These are phyloP conservation scores for Phellopilus nigrolimitatus DNA, from an alignment of 1,284 basidiomycete species.

Conservation along the genomic window DNA sequence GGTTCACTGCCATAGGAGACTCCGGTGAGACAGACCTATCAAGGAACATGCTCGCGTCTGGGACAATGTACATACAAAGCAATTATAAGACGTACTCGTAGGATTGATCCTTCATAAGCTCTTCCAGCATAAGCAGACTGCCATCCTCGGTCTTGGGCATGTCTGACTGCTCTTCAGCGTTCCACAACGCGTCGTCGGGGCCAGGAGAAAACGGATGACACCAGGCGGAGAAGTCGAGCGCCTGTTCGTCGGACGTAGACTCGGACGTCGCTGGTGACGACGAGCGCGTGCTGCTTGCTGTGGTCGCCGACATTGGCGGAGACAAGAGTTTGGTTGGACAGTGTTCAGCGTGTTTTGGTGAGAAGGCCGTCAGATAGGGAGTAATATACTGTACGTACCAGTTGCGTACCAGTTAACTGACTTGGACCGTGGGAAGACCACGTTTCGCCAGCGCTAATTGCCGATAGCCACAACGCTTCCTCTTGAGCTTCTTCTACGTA, in stretches of 20 bases:
- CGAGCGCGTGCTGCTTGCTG: slow-evolving; percentile 59
- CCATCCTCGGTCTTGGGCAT: slow-evolving; percentile 35
- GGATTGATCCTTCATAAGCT: slow-evolving; percentile 63
- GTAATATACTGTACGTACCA: too few relatives aligned
- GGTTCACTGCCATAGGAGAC: slow-evolving; percentile 16
- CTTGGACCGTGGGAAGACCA: background rate
- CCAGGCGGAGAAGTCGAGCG: slow-evolving; percentile 55
- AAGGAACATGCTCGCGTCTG: slow-evolving; percentile 21
- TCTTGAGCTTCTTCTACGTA: too few relatives aligned
- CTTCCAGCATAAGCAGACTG: slow-evolving; percentile 58
- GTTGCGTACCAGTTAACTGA: too few relatives aligned
- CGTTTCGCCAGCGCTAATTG: too few relatives aligned
- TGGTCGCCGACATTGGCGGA: slow-evolving; percentile 37
- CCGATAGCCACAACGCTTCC: too few relatives aligned
- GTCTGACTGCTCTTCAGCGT: slow-evolving; percentile 25
- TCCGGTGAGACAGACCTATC: slow-evolving; percentile 9
- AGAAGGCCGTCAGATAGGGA: background rate
- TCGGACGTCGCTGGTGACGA: slow-evolving; percentile 67
- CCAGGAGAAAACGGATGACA: slow-evolving; percentile 43
- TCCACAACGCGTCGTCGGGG: slow-evolving; percentile 34
- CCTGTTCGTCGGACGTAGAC: slow-evolving; percentile 47
- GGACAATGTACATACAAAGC: slow-evolving; percentile 22
- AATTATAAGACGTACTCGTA: slow-evolving; percentile 52
- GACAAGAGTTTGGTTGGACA: background rate
- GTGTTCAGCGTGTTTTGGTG: background rate